phyloP scores from a whole-genome alignment of 2,329 filamentous ascomycete species.

The Pseudopithomyces chartarum region DNA sequence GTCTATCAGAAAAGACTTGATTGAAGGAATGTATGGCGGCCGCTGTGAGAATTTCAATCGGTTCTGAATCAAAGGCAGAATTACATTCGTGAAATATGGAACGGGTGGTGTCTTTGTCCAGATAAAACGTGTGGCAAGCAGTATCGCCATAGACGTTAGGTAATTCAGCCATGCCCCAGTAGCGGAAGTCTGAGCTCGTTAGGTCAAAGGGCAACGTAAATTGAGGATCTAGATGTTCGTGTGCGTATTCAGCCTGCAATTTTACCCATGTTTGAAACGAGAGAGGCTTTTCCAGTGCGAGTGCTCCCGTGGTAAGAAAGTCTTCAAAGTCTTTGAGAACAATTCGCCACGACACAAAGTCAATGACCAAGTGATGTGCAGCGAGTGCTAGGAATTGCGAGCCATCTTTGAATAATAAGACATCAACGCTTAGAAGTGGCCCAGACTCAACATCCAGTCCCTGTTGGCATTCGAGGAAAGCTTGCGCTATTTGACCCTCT shows the following conservation, averaged over 20 bases:
- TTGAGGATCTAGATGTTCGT: background rate
- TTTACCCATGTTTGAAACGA: slow-evolving; percentile 9
- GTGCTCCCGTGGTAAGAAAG: background rate
- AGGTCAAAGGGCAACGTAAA: slow-evolving; percentile 12
- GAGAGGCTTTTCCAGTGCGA: background rate
- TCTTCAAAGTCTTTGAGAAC: slow-evolving; percentile 47
- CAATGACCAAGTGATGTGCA: slow-evolving; percentile 40
- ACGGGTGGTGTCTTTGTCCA: slow-evolving; percentile 14
- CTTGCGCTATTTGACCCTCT: background rate
- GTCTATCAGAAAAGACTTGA: slow-evolving; percentile 55
- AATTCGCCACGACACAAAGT: slow-evolving; percentile 51
- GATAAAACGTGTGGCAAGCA: slow-evolving; percentile 11
- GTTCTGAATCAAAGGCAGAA: slow-evolving; percentile 55
- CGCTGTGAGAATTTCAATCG: slow-evolving; percentile 34
- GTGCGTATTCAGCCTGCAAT: slow-evolving; percentile 15
- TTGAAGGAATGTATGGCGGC: slow-evolving; percentile 47
- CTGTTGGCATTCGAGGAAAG: background rate
- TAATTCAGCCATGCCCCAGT: slow-evolving; percentile 24
- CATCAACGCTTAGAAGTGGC: background rate
- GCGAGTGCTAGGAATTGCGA: slow-evolving; percentile 21
- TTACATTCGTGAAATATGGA: slow-evolving; percentile 26
- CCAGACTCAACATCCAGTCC: background rate
- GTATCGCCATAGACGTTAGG: slow-evolving; percentile 13
- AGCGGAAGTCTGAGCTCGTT: slow-evolving; percentile 22
- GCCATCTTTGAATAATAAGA: slow-evolving; percentile 2